Percentiles rank a stretch among this genome's conserved stretches.
Evolutionary conservation across 768 basidiomycete species (phyloP).

Genomic region (Leccinum disarticulatum): DNA sequence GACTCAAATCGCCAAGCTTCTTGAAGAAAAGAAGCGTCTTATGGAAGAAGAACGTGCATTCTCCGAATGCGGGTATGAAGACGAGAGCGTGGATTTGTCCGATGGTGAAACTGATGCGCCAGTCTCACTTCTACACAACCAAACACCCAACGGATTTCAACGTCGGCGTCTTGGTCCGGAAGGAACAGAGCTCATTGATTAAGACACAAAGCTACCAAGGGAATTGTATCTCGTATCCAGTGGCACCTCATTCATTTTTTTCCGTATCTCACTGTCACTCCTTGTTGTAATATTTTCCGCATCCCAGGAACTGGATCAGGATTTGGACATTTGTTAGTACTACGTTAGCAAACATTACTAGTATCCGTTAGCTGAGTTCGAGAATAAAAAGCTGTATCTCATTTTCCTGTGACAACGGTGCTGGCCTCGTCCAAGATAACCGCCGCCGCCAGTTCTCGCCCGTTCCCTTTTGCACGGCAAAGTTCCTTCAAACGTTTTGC

Average conservation of each 20-base stretch:
- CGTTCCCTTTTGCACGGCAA: constrained; percentile 1
- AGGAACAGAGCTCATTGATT: constrained; percentile 26
- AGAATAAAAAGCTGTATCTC: not conserved
- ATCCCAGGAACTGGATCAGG: constrained; percentile 27
- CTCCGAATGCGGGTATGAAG: constrained; percentile 19
- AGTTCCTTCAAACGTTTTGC: constrained; percentile 7
- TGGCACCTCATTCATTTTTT: not conserved
- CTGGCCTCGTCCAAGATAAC: not conserved
- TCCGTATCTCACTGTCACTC: not conserved
- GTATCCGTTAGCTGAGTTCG: not conserved
- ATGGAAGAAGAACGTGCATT: constrained; percentile 4
- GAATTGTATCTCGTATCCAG: not conserved
- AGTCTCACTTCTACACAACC: not conserved
- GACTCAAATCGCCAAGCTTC: constrained; percentile 13
- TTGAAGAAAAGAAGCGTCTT: constrained; percentile 7
- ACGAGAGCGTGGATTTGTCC: constrained; percentile 16
- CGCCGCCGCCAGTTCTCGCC: not conserved
- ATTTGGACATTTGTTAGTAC: not conserved
- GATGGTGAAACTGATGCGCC: constrained; percentile 1
- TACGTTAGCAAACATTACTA: constrained; percentile 2
- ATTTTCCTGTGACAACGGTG: not conserved
- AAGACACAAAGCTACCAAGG: not conserved
- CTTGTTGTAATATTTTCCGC: constrained; percentile 1
- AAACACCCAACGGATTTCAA: not conserved
- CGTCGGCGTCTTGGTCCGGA: constrained; percentile 20